Conservation (phyloP, 768 basidiomycete species). For the Podaxis sp. region DNA sequence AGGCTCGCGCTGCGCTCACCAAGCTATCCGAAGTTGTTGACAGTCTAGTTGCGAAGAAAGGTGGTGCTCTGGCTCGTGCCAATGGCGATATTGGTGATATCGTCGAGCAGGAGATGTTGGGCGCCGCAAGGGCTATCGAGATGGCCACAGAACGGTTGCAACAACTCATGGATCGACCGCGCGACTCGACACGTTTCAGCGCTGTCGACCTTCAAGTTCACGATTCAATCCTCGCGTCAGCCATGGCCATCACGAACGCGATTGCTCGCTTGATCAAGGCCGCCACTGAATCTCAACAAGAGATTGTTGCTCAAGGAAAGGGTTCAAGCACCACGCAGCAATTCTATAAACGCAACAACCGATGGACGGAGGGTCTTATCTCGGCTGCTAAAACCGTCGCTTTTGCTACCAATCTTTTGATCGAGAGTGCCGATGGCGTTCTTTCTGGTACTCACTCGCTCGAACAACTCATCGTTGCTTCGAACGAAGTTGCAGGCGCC, state of each 20-base stretch:
- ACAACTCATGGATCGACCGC: slow-evolving; percentile 86
- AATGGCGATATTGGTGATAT: slow-evolving; percentile 95
- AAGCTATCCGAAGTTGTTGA: slow-evolving; percentile 90
- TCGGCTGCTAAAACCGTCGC: slow-evolving; percentile 98
- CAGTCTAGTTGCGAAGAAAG: slow-evolving; percentile 77
- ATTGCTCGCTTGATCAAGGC: slow-evolving; percentile 94
- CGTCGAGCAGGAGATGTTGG: slow-evolving; percentile 94
- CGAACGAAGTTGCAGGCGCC: slow-evolving; percentile 95
- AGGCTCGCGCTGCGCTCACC: slow-evolving; percentile 74
- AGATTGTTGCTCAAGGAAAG: slow-evolving; percentile 94
- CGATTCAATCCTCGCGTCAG: slow-evolving; percentile 91
- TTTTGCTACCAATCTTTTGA: slow-evolving; percentile 91
- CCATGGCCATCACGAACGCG: slow-evolving; percentile 92
- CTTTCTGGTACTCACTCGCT: slow-evolving; percentile 94
- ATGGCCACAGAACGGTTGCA: slow-evolving; percentile 86
- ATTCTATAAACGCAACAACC: slow-evolving; percentile 99
- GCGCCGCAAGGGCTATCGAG: slow-evolving; percentile 91
- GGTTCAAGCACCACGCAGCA: slow-evolving; percentile 91
- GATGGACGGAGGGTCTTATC: slow-evolving; percentile 99
- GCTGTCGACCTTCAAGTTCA: slow-evolving; percentile 95
- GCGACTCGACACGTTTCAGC: slow-evolving; percentile 81
- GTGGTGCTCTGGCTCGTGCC: slow-evolving; percentile 62
- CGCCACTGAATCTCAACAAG: slow-evolving; percentile 96
- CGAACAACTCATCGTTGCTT: slow-evolving; percentile 99
- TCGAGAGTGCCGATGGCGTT: slow-evolving; percentile 97